A percentile compares a stretch with the other conserved stretches of the same genome.
These are phyloP conservation scores for Wickerhamiella sorbophila DNA, from an alignment of 805 yeast species.

Conservation along the genomic window DNA sequence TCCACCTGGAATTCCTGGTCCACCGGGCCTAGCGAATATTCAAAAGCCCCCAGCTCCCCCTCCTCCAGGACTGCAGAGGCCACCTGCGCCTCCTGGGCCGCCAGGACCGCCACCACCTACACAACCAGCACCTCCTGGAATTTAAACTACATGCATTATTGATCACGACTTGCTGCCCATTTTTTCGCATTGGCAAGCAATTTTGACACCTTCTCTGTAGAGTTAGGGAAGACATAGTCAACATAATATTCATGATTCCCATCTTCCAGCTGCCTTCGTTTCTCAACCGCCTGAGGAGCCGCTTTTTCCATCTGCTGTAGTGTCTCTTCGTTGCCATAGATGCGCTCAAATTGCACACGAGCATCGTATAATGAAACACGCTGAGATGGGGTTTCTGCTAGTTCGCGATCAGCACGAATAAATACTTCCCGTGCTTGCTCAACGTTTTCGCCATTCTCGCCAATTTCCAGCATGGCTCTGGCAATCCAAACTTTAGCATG, in stretches of 20 bases:
- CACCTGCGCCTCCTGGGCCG: conserved; percentile 1
- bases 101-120: conserved; percentile 14
- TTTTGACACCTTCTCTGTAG: conserved; percentile 26
- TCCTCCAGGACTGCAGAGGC: not conserved
- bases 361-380: conserved; percentile 45
- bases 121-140: conserved; percentile 2
- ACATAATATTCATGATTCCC: conserved; percentile 40
- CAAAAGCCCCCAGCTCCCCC: conserved; percentile 9
- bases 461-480: conserved; percentile 56
- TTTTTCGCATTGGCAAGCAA: conserved; percentile 35
- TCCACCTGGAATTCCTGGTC: conserved; percentile 8
- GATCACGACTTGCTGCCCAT: conserved; percentile 29
- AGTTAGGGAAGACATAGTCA: conserved; percentile 59
- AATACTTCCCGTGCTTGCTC: conserved; percentile 42
- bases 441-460: conserved; percentile 34
- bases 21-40: conserved; percentile 9
- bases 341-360: conserved; percentile 47
- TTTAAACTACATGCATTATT: no score
- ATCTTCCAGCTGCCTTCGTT: conserved; percentile 29
- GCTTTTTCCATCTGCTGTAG: conserved; percentile 29
- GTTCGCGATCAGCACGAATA: conserved; percentile 34
- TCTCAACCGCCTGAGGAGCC: conserved; percentile 41
- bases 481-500: conserved; percentile 41
- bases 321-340: conserved; percentile 39
- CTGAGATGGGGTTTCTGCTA: conserved; percentile 25